phyloP scores from a whole-genome alignment of 148 eudicot genomes.

The Cornus suecica region DNA sequence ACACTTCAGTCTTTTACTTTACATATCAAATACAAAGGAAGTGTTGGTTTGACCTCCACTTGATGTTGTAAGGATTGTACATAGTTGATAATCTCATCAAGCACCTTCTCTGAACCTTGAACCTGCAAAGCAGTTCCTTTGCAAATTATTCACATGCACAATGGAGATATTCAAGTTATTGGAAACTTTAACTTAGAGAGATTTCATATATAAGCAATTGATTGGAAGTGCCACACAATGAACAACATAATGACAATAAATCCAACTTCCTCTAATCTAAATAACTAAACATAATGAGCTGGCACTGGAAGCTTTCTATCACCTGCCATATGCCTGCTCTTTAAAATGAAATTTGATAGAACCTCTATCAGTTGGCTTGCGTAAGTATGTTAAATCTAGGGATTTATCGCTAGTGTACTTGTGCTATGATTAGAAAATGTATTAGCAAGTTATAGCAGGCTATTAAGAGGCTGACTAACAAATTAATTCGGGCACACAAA shows the following conservation, averaged over 20 bases:
- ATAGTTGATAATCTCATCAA: slow-evolving; percentile 96
- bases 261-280: neutral
- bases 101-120: slow-evolving; percentile 88
- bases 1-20: neutral
- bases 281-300: neutral
- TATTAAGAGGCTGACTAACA: too few relatives aligned
- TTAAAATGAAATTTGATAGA: too few relatives aligned
- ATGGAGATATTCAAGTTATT: slow-evolving; percentile 4
- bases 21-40: slow-evolving; percentile 9
- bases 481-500: too few relatives aligned
- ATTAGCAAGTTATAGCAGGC: too few relatives aligned
- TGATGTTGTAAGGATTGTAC: slow-evolving; percentile 93
- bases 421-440: too few relatives aligned
- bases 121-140: slow-evolving; percentile 48
- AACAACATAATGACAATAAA: neutral
- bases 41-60: slow-evolving; percentile 67
- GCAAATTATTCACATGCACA: neutral
- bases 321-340: too few relatives aligned
- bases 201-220: neutral
- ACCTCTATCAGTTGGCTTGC: too few relatives aligned
- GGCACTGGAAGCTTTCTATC: too few relatives aligned
- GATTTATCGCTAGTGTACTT: too few relatives aligned
- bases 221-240: neutral
- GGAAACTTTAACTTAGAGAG: neutral
- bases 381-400: too few relatives aligned